Base-by-base conservation (phyloP, 2,329 filamentous ascomycete species). In the Endothia cerciana region DNA sequence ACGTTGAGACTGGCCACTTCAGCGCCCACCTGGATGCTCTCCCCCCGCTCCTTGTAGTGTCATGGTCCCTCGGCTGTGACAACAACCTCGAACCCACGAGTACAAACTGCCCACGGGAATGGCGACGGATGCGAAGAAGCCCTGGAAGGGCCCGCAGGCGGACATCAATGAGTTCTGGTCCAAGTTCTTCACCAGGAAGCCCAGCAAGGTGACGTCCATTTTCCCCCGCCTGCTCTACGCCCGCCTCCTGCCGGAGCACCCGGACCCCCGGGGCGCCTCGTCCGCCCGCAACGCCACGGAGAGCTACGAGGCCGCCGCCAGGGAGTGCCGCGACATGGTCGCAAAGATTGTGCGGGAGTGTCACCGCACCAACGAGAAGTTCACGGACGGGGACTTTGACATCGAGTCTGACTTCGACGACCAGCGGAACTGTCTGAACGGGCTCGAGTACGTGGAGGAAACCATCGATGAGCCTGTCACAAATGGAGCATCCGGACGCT, bases 351-450 rank as follows among this genome's bases (percentile, higher is more conserved):
- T 80, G 47, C 73, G 73, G 49, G 79, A 81, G 68, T 82, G 79
- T 71, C 72, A 77, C 51, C 78, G 79, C 36, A 81, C 78, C 30
- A 82, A 82, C 67, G 75, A 79, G 65, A 82, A 80, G 71, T 82
- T 79, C 65, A 80, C 77, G 55, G 80, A 82, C 60, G 74, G 78
- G 1, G 78, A 81, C 69, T 82, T 81, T 64, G 78, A 81, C 64
- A 77, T 81, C 59, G 80, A 81, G 69, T 66, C 69, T 6, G 80
- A 82, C 65, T 70, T 71, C 1, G 61, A 71, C 13, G 5, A 7
- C 41, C 25, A 6, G 5, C 60, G 72, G 25, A 80, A 81, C 68
- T 81, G 79, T 53, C 74, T 81, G 38, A 71, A 74, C 55, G 74
- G 75, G 15, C 69, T 77, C n/a, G 47, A 17, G 28, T 55, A 22